A percentile compares a stretch with the other conserved stretches of the same genome.
Conservation (phyloP, 1,284 basidiomycete genomes). For the Cutaneotrichosporon spelunceum region DNA sequence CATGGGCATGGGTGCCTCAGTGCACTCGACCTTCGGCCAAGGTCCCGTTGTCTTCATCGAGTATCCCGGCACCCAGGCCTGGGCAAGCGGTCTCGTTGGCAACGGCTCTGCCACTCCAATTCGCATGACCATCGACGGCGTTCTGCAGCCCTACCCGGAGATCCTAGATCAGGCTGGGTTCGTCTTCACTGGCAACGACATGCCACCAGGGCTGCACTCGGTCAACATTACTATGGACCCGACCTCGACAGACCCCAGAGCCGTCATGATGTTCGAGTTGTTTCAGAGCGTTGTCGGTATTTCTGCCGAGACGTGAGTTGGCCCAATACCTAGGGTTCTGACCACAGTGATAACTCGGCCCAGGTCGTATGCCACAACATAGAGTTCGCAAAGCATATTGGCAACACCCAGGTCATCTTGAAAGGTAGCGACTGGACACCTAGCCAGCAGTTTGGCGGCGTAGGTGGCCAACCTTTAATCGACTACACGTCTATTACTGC, state of each 20-base stretch:
- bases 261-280: background rate
- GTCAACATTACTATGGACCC: background rate
- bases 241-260: background rate
- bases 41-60: background rate
- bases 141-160: background rate
- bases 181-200: background rate
- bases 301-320: slow-evolving; percentile 2
- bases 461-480: background rate
- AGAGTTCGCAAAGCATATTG: background rate
- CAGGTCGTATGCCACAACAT: background rate
- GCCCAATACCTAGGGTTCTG: background rate
- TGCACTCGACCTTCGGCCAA: background rate
- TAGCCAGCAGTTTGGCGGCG: background rate
- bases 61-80: background rate
- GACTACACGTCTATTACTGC: background rate
- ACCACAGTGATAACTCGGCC: background rate
- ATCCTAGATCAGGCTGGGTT: background rate
- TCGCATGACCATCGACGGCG: background rate
- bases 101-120: background rate
- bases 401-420: background rate
- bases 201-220: background rate
- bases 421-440: background rate
- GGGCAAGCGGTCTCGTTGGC: background rate
- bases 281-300: background rate
- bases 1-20: background rate